Conservation (phyloP, 225 moss, liverwort and hornwort species). For the Marchantia paleacea region DNA sequence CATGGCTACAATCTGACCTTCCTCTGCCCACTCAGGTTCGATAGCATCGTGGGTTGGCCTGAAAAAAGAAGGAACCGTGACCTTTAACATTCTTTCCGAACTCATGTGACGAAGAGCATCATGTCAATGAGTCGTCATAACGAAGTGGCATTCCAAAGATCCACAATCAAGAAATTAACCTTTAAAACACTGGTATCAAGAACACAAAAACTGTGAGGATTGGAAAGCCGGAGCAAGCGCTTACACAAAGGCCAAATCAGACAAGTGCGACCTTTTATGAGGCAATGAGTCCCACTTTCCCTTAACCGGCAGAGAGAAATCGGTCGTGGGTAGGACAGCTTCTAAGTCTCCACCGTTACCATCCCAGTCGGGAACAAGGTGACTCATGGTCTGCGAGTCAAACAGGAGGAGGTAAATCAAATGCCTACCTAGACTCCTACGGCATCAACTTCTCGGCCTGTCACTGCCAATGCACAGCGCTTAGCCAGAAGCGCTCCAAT, state of each 20-base stretch:
- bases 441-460: conserved; percentile 12
- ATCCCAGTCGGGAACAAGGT: conserved; percentile 76
- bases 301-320: conserved; percentile 42
- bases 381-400: conserved; percentile 76
- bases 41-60: conserved; percentile 54
- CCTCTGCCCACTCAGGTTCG: conserved; percentile 45
- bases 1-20: conserved; percentile 60
- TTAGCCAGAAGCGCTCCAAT: background rate
- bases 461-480: conserved; percentile 6
- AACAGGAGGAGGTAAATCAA: conserved; percentile 38
- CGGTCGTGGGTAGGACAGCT: conserved; percentile 48
- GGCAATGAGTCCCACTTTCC: conserved; percentile 65
- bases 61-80: conserved; percentile 10
- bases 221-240: conserved; percentile 28
- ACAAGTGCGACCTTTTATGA: conserved; percentile 53
- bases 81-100: background rate
- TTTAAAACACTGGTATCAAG: background rate
- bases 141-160: background rate
- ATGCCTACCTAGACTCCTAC: conserved; percentile 20
- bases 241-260: conserved; percentile 65
- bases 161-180: conserved; percentile 1
- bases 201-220: background rate
- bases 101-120: background rate
- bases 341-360: conserved; percentile 70
- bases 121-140: background rate